phyloP scores from a whole-genome alignment of 2,329 filamentous ascomycete genomes.

The Cordyceps fumosorosea region DNA sequence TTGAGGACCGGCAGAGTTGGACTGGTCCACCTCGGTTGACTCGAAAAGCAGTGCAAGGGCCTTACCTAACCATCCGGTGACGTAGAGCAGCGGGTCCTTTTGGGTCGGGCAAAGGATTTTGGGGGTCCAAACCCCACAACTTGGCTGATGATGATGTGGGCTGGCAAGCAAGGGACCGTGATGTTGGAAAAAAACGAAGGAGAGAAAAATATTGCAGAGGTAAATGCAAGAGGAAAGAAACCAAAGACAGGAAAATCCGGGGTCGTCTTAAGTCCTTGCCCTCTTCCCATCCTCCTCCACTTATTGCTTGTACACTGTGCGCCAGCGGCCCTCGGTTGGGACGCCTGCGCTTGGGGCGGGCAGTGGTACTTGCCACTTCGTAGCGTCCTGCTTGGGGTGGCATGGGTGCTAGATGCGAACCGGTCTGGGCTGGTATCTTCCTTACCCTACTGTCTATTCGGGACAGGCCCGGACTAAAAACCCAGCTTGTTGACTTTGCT shows the following conservation, averaged over 20 bases:
- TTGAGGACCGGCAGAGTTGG: neutral
- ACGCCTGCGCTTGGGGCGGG: no score
- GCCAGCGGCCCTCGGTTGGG: no score
- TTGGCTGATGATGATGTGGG: neutral
- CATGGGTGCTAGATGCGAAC: neutral
- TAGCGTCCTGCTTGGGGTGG: neutral
- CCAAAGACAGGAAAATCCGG: neutral
- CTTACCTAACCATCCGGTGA: neutral
- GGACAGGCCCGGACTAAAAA: no score
- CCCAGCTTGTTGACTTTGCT: no score
- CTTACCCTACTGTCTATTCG: neutral
- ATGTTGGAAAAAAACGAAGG: neutral
- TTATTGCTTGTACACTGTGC: no score
- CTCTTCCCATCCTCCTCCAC: no score
- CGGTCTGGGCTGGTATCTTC: neutral
- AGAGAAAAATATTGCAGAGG: neutral
- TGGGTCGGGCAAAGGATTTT: neutral
- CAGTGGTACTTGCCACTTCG: no score
- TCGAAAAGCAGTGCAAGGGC: neutral
- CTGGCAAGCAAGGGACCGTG: neutral
- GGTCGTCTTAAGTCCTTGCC: no score
- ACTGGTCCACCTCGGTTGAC: neutral
- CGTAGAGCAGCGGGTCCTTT: neutral
- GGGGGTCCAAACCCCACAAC: neutral
- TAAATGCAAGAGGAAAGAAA: neutral